phyloP scores from a whole-genome alignment of 2,329 filamentous ascomycete genomes.

The Penicillium rolfsii region DNA sequence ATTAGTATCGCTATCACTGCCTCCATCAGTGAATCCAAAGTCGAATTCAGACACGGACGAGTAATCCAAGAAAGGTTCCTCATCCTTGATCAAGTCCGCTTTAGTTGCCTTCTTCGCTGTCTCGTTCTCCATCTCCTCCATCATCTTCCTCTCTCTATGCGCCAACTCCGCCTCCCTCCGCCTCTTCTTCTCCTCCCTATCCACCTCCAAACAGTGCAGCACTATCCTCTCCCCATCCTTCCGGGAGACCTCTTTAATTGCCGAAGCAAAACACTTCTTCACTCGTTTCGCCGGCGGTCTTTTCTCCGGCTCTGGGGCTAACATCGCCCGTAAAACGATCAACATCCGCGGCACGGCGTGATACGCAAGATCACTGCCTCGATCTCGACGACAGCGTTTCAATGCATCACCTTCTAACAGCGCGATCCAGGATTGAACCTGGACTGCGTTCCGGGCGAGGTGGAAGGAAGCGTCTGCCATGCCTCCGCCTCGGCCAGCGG shows the following conservation, averaged over 20 bases:
- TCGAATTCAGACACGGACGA: constrained; percentile 28
- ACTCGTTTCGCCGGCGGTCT: constrained; percentile 40
- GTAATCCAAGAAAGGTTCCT: constrained; percentile 5
- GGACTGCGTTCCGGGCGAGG: constrained; percentile 53
- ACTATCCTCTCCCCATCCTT: not conserved
- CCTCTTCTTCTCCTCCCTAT: not conserved
- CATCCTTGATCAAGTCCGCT: not conserved
- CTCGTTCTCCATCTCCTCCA: not conserved
- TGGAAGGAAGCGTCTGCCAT: constrained; percentile 63
- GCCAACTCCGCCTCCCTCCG: constrained; percentile 2
- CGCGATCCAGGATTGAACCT: constrained; percentile 61
- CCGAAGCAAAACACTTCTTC: constrained; percentile 27
- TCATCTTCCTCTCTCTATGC: not conserved
- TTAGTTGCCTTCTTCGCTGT: not conserved
- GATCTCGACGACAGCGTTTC: constrained; percentile 37
- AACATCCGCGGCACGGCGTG: constrained; percentile 45
- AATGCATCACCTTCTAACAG: constrained; percentile 53
- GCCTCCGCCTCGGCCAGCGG: constrained; percentile 51
- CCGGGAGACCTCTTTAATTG: constrained; percentile 16
- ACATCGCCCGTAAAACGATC: constrained; percentile 42
- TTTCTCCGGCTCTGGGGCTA: constrained; percentile 38
- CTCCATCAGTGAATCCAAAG: constrained; percentile 26
- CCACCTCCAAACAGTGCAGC: constrained; percentile 22
- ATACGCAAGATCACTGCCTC: constrained; percentile 41
- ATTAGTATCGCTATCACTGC: constrained; percentile 24